Base-by-base conservation (phyloP, 73 alveolate species). In the Blepharisma stoltei region DNA sequence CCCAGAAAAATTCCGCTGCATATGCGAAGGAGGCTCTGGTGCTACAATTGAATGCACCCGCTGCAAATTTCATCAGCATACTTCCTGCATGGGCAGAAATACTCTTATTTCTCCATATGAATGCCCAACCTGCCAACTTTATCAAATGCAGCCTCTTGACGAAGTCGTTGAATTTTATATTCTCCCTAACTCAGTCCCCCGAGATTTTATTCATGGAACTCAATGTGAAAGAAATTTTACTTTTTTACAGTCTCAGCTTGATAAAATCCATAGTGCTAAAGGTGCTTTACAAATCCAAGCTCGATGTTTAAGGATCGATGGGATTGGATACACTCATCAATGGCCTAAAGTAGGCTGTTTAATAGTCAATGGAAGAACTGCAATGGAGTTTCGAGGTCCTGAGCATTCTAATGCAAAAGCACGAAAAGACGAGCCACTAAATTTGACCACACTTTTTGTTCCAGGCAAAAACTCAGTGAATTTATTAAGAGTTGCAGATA, bases 301-400 rank as follows among this genome's bases (percentile, higher is more conserved):
- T 69, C 79, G 79, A 69, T 69, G 79, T 43, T 37, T 69, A 14
- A 69, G 27, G 27, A 25, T 69, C 37, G 79, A 69, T 69, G 79
- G 79, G 41, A 46, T 37, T 4, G 21, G 76, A 3, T 37, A 37
- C 41, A 46, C 18, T 9, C 69, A 38, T 18, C 14, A 7, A 9
- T 69, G 79, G 79, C 79, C 79, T 38, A 9, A 18, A 38, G n/a
- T 18, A 14, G 79, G 79, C 71, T 69, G n/a, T 38, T 44, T 69
- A 14, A 11, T 69, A 37, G 23, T 69, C 0, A 69, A 69, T 69
- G 55, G 41, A 8, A 44, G 27, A 43, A 14, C 27, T 11, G 65
- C 65, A n/a, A 44, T 46, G 65, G 45, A 69, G 45, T 69, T 69
- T 69, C 14, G 11, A 43, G 21, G 20, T 4, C 65, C 79, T n/a